Percentiles rank a stretch among this genome's conserved stretches.
These are phyloP conservation scores for Vigna hirtella DNA, from an alignment of 306 rosid genomes.

Conservation along the genomic window DNA sequence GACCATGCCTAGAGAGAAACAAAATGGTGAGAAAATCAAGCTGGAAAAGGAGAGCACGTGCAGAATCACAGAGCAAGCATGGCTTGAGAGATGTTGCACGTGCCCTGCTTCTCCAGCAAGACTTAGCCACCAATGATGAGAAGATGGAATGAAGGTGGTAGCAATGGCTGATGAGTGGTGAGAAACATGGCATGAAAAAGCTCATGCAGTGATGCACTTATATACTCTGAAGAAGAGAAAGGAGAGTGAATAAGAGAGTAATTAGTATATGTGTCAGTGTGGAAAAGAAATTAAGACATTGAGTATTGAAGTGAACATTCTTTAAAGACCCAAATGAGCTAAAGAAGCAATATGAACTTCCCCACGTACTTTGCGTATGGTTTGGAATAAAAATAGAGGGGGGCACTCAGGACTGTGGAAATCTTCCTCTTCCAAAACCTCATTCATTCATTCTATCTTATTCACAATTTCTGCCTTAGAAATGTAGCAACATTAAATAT, in stretches of 20 bases:
- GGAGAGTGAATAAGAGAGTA: neutral
- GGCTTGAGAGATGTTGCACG: conserved; percentile 62
- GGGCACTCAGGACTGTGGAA: neutral
- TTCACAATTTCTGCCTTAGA: neutral
- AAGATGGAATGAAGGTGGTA: neutral
- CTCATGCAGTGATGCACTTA: conserved; percentile 52
- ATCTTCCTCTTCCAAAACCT: neutral
- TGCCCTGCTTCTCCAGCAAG: conserved; percentile 99
- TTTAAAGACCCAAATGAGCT: conserved; percentile 55
- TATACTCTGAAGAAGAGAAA: conserved; percentile 30
- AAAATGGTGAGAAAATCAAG: conserved; percentile 66
- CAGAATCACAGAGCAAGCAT: conserved; percentile 36
- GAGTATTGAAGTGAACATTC: conserved; percentile 78
- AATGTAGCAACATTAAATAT: neutral
- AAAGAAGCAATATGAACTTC: conserved; percentile 48
- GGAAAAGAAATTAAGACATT: conserved; percentile 54
- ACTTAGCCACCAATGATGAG: conserved; percentile 57
- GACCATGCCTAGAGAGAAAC: neutral
- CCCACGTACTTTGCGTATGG: conserved; percentile 32
- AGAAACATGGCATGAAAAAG: conserved; percentile 32
- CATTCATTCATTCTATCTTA: neutral
- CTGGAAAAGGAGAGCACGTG: conserved; percentile 99
- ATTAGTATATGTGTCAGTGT: conserved; percentile 8
- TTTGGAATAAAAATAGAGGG: conserved; percentile 19
- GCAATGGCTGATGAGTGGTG: conserved; percentile 14